Percentiles rank a stretch among this genome's conserved stretches.
These are phyloP conservation scores for Neurospora sp. DNA, from an alignment of 2,329 filamentous ascomycete genomes.

Conservation along the genomic window DNA sequence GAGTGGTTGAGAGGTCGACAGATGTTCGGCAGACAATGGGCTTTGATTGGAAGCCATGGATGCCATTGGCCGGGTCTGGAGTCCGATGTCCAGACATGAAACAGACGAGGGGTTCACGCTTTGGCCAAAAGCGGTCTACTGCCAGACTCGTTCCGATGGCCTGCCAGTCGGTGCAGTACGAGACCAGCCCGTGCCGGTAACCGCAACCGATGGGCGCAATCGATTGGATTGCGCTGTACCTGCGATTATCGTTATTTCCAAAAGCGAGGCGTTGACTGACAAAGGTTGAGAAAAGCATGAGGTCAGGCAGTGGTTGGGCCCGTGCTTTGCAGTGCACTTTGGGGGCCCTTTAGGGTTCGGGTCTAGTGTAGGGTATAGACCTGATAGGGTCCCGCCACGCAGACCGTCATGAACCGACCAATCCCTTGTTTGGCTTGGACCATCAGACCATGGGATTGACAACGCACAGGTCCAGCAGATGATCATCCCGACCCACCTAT, in stretches of 20 bases:
- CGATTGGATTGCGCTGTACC: not conserved
- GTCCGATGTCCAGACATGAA: slow-evolving; percentile 21
- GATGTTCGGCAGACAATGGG: not conserved
- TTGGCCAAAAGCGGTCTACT: slow-evolving; percentile 10
- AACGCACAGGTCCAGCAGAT: not conserved
- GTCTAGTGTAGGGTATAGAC: not conserved
- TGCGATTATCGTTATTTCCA: not conserved
- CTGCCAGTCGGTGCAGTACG: not conserved
- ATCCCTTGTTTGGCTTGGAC: not conserved
- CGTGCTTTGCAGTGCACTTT: not conserved
- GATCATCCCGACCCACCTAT: not conserved
- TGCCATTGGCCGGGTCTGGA: slow-evolving; percentile 14
- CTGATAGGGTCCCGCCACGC: not conserved
- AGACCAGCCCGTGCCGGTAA: not conserved
- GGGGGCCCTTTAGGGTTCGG: not conserved
- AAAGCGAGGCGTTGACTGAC: not conserved
- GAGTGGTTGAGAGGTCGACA: not conserved
- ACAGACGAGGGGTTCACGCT: slow-evolving; percentile 20
- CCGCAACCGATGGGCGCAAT: not conserved
- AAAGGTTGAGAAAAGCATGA: not conserved
- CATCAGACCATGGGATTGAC: not conserved
- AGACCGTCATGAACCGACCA: not conserved
- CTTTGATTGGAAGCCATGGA: not conserved
- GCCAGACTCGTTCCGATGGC: not conserved
- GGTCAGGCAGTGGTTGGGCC: not conserved